Conservation (phyloP, 768 basidiomycete species). For the Auricularia sp. region DNA sequence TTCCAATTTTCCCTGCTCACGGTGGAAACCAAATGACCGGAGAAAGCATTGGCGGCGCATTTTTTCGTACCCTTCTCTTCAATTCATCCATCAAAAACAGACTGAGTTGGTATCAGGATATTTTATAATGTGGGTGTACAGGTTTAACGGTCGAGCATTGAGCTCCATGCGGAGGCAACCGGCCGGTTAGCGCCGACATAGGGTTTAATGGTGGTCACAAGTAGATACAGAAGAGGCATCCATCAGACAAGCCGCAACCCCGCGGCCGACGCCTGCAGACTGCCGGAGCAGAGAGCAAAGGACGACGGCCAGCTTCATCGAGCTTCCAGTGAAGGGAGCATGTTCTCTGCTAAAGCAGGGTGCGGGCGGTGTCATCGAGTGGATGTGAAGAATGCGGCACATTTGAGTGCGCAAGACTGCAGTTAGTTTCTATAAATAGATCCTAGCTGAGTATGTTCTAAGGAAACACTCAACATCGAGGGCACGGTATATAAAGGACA, state of each 20-base stretch:
- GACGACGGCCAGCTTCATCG: background rate
- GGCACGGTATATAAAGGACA: background rate
- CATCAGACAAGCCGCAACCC: background rate
- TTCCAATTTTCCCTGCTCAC: too few relatives aligned
- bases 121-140: too few relatives aligned
- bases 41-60: too few relatives aligned
- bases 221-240: background rate
- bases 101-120: too few relatives aligned
- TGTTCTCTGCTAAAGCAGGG: constrained; percentile 1
- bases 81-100: too few relatives aligned
- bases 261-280: background rate
- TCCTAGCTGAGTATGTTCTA: constrained; percentile 4
- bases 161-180: too few relatives aligned
- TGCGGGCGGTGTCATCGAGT: background rate
- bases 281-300: background rate
- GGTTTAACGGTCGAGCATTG: too few relatives aligned
- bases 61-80: too few relatives aligned
- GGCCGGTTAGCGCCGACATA: too few relatives aligned
- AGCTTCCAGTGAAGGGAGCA: background rate
- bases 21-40: too few relatives aligned
- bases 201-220: too few relatives aligned
- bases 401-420: constrained; percentile 1
- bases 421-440: constrained; percentile 3
- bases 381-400: constrained; percentile 1
- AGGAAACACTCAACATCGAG: background rate